Evolutionary conservation across 2,329 filamentous ascomycete species (phyloP).

Genomic region (Paecilomyces sp.): DNA sequence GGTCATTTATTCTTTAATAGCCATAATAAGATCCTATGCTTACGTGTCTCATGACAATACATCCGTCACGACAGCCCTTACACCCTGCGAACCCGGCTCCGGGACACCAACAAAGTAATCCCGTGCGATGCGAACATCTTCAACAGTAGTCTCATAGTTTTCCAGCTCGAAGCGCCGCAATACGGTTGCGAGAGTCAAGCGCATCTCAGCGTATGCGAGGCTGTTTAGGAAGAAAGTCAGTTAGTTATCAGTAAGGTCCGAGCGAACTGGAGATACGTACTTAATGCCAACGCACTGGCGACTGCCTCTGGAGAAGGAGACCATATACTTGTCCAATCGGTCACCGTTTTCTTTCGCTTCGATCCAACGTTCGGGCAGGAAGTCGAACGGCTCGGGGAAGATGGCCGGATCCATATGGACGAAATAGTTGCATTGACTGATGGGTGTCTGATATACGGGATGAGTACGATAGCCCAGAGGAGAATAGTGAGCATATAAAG

Average conservation of each 20-base stretch:
- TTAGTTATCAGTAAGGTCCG: not conserved
- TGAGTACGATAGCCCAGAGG: not conserved
- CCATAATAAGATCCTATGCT: not conserved
- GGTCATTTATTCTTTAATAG: not conserved
- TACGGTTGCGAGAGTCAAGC: conserved; percentile 20
- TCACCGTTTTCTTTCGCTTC: conserved; percentile 22
- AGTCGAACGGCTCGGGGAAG: conserved; percentile 28
- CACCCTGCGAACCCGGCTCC: not conserved
- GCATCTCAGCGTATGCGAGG: conserved; percentile 26
- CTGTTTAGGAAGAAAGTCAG: conserved; percentile 10
- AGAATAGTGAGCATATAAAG: not conserved
- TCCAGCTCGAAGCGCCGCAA: conserved; percentile 22
- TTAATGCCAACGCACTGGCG: conserved; percentile 43
- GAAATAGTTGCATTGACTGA: conserved; percentile 31
- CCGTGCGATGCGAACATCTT: conserved; percentile 19
- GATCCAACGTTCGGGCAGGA: conserved; percentile 33
- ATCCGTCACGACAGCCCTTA: not conserved
- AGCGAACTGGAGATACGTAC: conserved; percentile 7
- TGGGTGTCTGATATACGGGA: conserved; percentile 17
- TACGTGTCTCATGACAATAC: not conserved
- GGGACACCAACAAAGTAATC: conserved; percentile 16
- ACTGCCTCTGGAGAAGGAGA: conserved; percentile 34
- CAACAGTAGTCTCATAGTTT: conserved; percentile 23
- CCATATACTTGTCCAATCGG: conserved; percentile 28
- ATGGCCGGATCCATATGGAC: conserved; percentile 28